A percentile compares a stretch with the other conserved stretches of the same genome.
Conservation (phyloP, 257 asterid species). For the Solanum peruvianum region DNA sequence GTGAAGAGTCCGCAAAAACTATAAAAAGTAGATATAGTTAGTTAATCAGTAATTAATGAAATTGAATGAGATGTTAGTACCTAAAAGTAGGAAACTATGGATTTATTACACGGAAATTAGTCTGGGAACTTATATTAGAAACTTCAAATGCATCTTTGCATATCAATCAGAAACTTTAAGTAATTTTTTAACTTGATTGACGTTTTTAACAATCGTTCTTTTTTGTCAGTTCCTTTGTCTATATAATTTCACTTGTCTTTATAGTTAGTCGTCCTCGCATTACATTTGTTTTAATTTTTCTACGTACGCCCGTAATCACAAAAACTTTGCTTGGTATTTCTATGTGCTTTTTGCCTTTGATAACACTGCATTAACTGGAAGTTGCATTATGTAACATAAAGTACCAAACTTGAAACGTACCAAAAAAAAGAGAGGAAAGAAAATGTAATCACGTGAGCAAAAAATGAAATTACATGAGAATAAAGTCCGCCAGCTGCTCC, state of each 20-base stretch:
- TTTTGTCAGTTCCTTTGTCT: neutral
- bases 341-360: neutral
- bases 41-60: neutral
- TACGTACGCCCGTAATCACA: neutral
- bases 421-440: neutral
- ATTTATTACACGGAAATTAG: neutral
- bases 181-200: neutral
- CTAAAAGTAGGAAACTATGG: neutral
- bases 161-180: neutral
- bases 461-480: neutral
- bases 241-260: neutral
- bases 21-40: neutral
- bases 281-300: neutral
- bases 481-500: neutral
- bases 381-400: neutral
- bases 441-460: neutral
- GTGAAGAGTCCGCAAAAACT: too few relatives aligned
- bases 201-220: neutral
- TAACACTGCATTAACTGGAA: neutral
- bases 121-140: neutral
- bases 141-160: neutral
- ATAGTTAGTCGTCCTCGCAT: neutral
- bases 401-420: neutral
- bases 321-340: neutral
- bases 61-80: neutral